Conservation (phyloP, 169 alveolate species). For the Cardiosporidium cionae region DNA sequence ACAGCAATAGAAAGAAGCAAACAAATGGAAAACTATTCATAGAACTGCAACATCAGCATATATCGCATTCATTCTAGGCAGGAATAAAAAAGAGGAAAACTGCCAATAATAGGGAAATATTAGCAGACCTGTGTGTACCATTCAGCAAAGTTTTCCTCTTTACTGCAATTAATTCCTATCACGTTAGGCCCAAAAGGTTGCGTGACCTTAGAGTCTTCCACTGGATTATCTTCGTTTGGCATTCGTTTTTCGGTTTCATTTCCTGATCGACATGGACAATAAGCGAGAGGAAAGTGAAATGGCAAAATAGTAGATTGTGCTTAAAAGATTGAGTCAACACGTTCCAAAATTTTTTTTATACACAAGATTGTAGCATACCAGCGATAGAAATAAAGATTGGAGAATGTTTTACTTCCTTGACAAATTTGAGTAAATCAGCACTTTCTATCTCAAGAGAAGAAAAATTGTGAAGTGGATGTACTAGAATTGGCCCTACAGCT, state of each 20-base stretch:
- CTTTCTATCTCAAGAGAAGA: neutral
- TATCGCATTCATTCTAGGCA: neutral
- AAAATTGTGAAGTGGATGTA: constrained; percentile 23
- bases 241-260: neutral
- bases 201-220: constrained; percentile 14
- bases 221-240: neutral
- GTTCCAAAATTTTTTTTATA: too few relatives aligned
- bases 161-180: too few relatives aligned
- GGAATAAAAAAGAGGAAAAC: neutral
- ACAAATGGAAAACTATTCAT: neutral
- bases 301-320: neutral
- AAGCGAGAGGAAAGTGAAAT: neutral
- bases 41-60: neutral
- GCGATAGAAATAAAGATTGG: neutral
- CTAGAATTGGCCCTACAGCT: neutral
- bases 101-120: neutral
- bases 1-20: neutral
- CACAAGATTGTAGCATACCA: neutral
- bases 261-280: neutral
- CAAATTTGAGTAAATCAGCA: neutral
- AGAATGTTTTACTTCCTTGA: neutral
- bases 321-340: too few relatives aligned
- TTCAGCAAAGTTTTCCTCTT: constrained; percentile 64
- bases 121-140: constrained; percentile 65
- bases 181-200: constrained; percentile 57